These are phyloP conservation scores for Pyrenophora graminea DNA, from an alignment of 2,329 filamentous ascomycete genomes.

Conservation along the genomic window DNA sequence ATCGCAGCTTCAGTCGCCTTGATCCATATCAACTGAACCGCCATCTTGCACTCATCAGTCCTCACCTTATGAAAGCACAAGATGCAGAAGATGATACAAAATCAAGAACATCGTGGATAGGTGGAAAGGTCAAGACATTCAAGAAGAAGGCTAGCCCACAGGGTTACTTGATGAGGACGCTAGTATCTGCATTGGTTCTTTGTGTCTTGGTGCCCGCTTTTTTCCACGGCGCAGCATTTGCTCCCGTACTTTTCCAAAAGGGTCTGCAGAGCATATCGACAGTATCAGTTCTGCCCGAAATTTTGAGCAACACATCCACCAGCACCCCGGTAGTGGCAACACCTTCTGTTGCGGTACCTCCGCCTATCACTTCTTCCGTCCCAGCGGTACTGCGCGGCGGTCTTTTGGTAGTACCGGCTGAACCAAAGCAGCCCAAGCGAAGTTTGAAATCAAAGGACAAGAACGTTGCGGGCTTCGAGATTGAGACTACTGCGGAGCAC, in stretches of 20 bases:
- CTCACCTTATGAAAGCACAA: conserved; percentile 20
- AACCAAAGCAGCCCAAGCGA: conserved; percentile 10
- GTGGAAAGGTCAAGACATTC: conserved; percentile 8
- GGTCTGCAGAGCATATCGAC: conserved; percentile 5
- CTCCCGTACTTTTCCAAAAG: conserved; percentile 17
- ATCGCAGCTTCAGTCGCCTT: conserved; percentile 39
- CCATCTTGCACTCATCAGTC: conserved; percentile 42
- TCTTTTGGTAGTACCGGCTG: conserved; percentile 22
- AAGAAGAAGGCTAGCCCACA: conserved; percentile 12
- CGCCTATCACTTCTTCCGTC: conserved; percentile 6
- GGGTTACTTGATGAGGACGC: conserved; percentile 7
- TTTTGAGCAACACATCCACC: conserved; percentile 4
- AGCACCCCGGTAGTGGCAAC: conserved; percentile 7
- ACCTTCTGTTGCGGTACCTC: background rate
- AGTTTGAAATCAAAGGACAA: conserved; percentile 24
- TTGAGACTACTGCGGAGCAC: conserved; percentile 59
- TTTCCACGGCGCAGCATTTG: conserved; percentile 18
- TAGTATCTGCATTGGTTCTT: conserved; percentile 19
- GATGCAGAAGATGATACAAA: conserved; percentile 1
- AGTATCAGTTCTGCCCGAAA: conserved; percentile 6
- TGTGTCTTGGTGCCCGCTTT: conserved; percentile 23
- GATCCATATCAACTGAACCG: conserved; percentile 45
- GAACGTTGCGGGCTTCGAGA: conserved; percentile 52
- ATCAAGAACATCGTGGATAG: conserved; percentile 4
- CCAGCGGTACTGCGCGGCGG: conserved; percentile 20